A percentile compares a stretch with the other conserved stretches of the same genome.
Evolutionary conservation across 768 basidiomycete genomes (phyloP).

Genomic region (Lactarius tabidus): DNA sequence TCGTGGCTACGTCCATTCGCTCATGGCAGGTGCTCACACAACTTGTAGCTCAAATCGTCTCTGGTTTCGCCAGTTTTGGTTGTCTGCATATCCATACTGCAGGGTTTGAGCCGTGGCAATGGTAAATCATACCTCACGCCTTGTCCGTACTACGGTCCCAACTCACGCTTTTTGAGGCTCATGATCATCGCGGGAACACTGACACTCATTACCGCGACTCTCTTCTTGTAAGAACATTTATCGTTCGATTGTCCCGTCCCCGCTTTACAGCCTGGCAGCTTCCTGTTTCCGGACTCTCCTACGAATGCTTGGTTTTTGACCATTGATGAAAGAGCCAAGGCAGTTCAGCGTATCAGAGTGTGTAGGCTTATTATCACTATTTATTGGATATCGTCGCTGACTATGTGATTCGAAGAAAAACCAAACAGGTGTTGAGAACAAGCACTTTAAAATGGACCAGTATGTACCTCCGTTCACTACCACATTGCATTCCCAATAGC

Average conservation of each 20-base stretch:
- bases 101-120: conserved; percentile 68
- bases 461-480: conserved; percentile 38
- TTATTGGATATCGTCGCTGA: neutral
- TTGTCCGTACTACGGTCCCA: neutral
- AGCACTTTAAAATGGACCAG: conserved; percentile 77
- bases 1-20: conserved; percentile 9
- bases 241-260: neutral
- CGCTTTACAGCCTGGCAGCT: conserved; percentile 35
- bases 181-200: conserved; percentile 66
- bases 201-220: conserved; percentile 48
- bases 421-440: conserved; percentile 81
- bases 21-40: neutral
- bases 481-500: neutral
- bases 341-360: conserved; percentile 62
- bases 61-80: conserved; percentile 67
- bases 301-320: conserved; percentile 74
- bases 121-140: conserved; percentile 35
- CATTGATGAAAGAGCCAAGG: conserved; percentile 54
- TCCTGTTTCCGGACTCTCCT: conserved; percentile 71
- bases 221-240: conserved; percentile 47
- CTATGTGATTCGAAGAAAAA: conserved; percentile 43
- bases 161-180: conserved; percentile 39
- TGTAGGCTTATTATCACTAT: neutral
- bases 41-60: conserved; percentile 58
- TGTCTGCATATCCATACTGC: conserved; percentile 53